These are phyloP conservation scores for Pseudomonodictys pantanalensis DNA, from an alignment of 495 filamentous ascomycete species.

Conservation along the genomic window DNA sequence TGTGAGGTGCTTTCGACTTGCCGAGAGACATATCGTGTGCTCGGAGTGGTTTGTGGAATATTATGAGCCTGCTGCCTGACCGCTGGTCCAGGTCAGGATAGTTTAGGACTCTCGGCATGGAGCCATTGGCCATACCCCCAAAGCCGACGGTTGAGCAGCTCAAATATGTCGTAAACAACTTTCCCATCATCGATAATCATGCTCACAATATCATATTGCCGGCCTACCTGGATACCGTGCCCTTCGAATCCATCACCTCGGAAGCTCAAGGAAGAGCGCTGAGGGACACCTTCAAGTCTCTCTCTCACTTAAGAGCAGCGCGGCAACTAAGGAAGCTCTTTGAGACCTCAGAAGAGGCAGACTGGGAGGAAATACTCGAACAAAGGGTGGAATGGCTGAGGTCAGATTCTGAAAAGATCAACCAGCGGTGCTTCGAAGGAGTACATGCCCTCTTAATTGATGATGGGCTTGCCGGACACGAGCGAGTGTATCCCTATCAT, in stretches of 20 bases:
- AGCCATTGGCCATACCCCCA: not conserved
- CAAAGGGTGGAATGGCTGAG: slow-evolving; percentile 45
- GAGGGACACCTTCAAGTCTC: slow-evolving; percentile 53
- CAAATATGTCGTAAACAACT: slow-evolving; percentile 36
- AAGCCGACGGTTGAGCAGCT: slow-evolving; percentile 24
- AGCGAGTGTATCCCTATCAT: slow-evolving; percentile 56
- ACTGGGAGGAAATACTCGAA: slow-evolving; percentile 58
- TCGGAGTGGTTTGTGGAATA: too few species aligned
- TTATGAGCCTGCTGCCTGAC: too few species aligned
- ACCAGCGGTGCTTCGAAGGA: slow-evolving; percentile 64
- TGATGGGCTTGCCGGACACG: slow-evolving; percentile 61
- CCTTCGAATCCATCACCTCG: slow-evolving; percentile 60
- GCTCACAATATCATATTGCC: slow-evolving; percentile 72
- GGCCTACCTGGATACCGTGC: slow-evolving; percentile 39
- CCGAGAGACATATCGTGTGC: too few species aligned
- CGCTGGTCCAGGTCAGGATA: not conserved
- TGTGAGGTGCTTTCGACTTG: too few species aligned
- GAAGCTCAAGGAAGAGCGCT: slow-evolving; percentile 73
- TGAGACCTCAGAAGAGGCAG: slow-evolving; percentile 60
- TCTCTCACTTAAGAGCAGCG: slow-evolving; percentile 69
- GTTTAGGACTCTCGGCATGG: not conserved
- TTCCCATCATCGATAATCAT: slow-evolving; percentile 85
- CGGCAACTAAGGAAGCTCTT: slow-evolving; percentile 65
- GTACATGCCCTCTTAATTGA: slow-evolving; percentile 78
- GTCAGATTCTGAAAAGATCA: slow-evolving; percentile 56